Evolutionary conservation across 352 stramenopile genomes (phyloP).

Genomic region (Pythium aristosporum): DNA sequence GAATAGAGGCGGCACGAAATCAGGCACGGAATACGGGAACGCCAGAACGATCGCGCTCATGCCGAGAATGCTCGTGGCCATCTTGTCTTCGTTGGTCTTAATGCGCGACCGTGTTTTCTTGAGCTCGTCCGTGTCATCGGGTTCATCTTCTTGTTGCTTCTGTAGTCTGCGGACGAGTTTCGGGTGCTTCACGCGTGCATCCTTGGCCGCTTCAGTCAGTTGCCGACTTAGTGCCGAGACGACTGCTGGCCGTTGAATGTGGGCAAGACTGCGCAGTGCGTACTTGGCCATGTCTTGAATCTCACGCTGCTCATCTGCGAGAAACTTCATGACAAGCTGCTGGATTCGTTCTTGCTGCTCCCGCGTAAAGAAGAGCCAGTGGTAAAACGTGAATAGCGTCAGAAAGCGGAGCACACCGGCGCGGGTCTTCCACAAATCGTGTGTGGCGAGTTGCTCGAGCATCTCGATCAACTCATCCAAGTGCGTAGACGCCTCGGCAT

Average conservation of each 20-base stretch:
- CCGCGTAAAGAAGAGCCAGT: conserved; percentile 54
- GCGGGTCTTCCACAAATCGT: conserved; percentile 65
- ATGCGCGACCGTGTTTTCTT: conserved; percentile 35
- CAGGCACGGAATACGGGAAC: conserved; percentile 73
- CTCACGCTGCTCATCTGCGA: conserved; percentile 72
- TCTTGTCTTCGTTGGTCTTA: conserved; percentile 46
- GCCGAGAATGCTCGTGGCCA: conserved; percentile 64
- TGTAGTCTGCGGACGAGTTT: conserved; percentile 61
- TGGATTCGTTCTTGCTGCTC: conserved; percentile 49
- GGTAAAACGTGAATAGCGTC: conserved; percentile 74
- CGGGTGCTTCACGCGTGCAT: conserved; percentile 49
- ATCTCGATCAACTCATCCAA: conserved; percentile 37
- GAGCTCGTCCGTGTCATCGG: conserved; percentile 32
- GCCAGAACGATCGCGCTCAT: conserved; percentile 71
- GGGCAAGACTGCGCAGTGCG: conserved; percentile 58
- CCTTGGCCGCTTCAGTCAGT: conserved; percentile 36
- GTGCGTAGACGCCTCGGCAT: background rate
- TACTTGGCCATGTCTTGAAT: conserved; percentile 83
- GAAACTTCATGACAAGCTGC: conserved; percentile 45
- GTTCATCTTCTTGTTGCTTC: conserved; percentile 38
- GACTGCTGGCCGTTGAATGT: conserved; percentile 41
- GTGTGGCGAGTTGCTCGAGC: conserved; percentile 41
- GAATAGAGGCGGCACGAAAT: conserved; percentile 66
- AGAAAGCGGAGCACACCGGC: conserved; percentile 71
- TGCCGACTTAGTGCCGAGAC: conserved; percentile 41